A percentile compares a stretch with the other conserved stretches of the same genome.
These are phyloP conservation scores for Boletus sensibilis DNA, from an alignment of 768 basidiomycete species.

Conservation along the genomic window DNA sequence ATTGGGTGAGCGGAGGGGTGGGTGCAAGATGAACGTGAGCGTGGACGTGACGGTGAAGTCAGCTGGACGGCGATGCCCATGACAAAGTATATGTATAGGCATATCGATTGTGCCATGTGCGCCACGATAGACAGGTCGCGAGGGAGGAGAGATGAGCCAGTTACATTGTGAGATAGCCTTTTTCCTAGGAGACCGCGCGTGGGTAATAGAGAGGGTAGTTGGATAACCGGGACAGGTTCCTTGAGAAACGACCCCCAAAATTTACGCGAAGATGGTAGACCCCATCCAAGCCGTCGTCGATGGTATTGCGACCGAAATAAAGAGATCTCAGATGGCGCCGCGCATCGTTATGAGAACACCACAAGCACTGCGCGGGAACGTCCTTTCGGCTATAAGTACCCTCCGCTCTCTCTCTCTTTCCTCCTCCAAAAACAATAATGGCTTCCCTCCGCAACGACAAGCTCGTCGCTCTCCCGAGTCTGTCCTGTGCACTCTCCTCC, in stretches of 20 bases:
- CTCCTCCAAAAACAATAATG: conserved; percentile 27
- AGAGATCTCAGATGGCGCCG: conserved; percentile 26
- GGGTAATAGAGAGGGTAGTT: conserved; percentile 6
- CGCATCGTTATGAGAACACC: conserved; percentile 27
- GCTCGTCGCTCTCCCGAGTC: conserved; percentile 71
- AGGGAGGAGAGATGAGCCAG: not conserved
- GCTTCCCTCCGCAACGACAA: conserved; percentile 40
- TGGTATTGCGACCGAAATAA: conserved; percentile 19
- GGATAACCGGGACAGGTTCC: conserved; percentile 1
- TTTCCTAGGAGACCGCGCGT: conserved; percentile 35
- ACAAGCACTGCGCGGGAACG: conserved; percentile 1
- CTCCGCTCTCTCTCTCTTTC: not conserved
- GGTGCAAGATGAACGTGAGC: too few species aligned
- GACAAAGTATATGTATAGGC: too few species aligned
- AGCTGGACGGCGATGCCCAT: too few species aligned
- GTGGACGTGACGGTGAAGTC: too few species aligned
- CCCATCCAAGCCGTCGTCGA: conserved; percentile 15
- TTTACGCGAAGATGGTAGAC: conserved; percentile 26
- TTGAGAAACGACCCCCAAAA: conserved; percentile 27
- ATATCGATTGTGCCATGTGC: too few species aligned
- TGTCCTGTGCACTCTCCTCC: conserved; percentile 64
- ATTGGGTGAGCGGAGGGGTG: too few species aligned
- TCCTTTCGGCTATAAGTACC: conserved; percentile 17
- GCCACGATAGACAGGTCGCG: too few species aligned
- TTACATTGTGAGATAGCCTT: conserved; percentile 6